Conservation (phyloP, 1,139 yeast species). For the Meyerozyma athensensis region DNA sequence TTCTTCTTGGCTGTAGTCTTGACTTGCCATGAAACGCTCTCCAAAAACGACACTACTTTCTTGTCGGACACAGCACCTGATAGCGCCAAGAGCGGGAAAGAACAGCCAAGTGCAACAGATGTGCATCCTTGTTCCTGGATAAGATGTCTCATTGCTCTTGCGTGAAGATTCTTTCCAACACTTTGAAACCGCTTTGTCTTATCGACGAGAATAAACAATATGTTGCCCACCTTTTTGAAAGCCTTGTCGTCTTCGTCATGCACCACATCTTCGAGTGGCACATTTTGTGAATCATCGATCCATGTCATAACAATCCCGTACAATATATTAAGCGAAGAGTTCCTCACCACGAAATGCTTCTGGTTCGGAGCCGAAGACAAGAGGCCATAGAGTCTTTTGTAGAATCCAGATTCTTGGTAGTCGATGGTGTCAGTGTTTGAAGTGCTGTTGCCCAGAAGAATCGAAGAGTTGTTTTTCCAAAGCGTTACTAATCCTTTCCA, state of each 20-base stretch:
- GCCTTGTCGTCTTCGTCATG: conserved; percentile 7
- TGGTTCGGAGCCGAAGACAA: conserved; percentile 26
- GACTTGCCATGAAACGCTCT: conserved; percentile 37
- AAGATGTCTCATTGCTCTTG: conserved; percentile 51
- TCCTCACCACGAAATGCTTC: conserved; percentile 56
- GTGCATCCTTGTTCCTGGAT: conserved; percentile 41
- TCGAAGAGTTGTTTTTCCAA: conserved; percentile 28
- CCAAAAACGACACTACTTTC: conserved; percentile 28
- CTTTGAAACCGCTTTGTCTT: conserved; percentile 53
- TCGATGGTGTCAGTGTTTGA: conserved; percentile 15
- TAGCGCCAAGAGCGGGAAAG: conserved; percentile 48
- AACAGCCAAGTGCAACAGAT: conserved; percentile 43
- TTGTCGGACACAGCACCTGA: conserved; percentile 24
- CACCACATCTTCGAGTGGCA: conserved; percentile 15
- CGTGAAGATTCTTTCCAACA: conserved; percentile 54
- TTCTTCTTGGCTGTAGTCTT: conserved; percentile 19
- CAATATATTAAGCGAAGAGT: conserved; percentile 51
- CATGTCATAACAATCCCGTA: conserved; percentile 60
- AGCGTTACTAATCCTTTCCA: conserved; percentile 45
- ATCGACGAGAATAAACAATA: conserved; percentile 50
- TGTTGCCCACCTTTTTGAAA: conserved; percentile 32
- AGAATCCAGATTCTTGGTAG: conserved; percentile 27
- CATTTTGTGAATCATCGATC: conserved; percentile 31
- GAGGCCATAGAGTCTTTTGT: conserved; percentile 28
- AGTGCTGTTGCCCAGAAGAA: conserved; percentile 11